Base-by-base conservation (phyloP, 1,284 basidiomycete species). In the Heliocybe sulcata region DNA sequence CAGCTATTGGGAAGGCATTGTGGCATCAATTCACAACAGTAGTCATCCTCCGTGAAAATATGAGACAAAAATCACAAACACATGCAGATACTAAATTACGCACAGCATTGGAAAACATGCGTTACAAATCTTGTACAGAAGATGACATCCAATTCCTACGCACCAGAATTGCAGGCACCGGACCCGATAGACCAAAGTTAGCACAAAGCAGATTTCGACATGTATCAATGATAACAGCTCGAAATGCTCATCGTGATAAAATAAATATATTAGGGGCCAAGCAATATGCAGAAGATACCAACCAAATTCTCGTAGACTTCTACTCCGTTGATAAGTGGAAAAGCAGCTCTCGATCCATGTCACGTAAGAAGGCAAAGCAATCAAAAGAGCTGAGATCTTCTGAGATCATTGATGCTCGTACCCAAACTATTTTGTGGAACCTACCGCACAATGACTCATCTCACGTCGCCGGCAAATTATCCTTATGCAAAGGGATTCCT, bases 11-110 rank as follows among this genome's bases (percentile, higher is more conserved):
- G 1, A 69, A 69, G 45, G 60, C 64, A 1, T 35, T 69, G 6
- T 74, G 69, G 71, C 70, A 70, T 55, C 62, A 67, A 48, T 59
- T 72, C 6, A 70, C 60, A 1, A 67, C 59, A 14, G 69, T 74
- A 0, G 68, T 74, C 0, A 67, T 73, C 12, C 55, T 73, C 1
- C 25, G 63, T 6, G 20, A 72, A 54, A 74, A 74, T 59, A 74
- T 74, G 72, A 11, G 70, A 6, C 72, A 75, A 52, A 57, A 51
- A 2, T 53, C 19, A 0, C 54, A 62, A 23, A 59, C 58, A 8
- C 10, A 31, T 1, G 59, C 64, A 0, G 71, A 74, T 60, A 22
- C 20, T 1, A 59, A 56, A 29, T 63, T 73, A 8, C 53, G 68
- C 16, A 58, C 29, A 0, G 65, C 67, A 0, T 51, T 75, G 1